Conservation (phyloP, 208 protist genomes). For the Trypanosomatidae sp. region DNA sequence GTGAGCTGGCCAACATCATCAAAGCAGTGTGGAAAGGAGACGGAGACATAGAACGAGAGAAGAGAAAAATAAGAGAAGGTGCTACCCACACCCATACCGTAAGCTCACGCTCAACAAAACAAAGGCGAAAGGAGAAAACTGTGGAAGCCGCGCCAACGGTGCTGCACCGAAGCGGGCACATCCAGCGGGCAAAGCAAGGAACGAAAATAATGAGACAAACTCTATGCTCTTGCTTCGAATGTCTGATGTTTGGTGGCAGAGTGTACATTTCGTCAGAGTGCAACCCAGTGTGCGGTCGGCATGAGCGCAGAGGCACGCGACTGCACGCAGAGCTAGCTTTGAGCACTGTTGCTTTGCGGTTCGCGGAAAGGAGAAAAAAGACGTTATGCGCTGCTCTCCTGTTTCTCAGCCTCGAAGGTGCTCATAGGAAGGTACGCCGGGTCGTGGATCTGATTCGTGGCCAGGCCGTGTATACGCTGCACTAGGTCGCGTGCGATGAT, state of each 20-base stretch:
- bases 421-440: conserved; percentile 62
- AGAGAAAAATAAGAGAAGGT: neutral
- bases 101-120: neutral
- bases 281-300: neutral
- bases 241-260: neutral
- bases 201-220: neutral
- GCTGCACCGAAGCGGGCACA: neutral
- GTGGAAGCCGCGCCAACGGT: neutral
- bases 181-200: neutral
- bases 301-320: neutral
- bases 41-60: neutral
- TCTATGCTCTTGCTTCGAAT: neutral
- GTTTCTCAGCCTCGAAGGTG: conserved; percentile 34
- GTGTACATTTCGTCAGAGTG: neutral
- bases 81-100: neutral
- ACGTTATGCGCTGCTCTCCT: conserved; percentile 15
- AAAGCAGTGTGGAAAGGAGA: neutral
- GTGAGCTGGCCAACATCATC: neutral
- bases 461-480: conserved; percentile 64
- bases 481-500: conserved; percentile 91
- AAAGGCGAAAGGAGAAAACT: neutral
- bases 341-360: neutral
- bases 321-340: neutral
- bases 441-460: conserved; percentile 38
- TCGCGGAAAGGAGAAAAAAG: neutral